These are phyloP conservation scores for Medicago lupulina DNA, from an alignment of 306 rosid genomes.

Conservation along the genomic window DNA sequence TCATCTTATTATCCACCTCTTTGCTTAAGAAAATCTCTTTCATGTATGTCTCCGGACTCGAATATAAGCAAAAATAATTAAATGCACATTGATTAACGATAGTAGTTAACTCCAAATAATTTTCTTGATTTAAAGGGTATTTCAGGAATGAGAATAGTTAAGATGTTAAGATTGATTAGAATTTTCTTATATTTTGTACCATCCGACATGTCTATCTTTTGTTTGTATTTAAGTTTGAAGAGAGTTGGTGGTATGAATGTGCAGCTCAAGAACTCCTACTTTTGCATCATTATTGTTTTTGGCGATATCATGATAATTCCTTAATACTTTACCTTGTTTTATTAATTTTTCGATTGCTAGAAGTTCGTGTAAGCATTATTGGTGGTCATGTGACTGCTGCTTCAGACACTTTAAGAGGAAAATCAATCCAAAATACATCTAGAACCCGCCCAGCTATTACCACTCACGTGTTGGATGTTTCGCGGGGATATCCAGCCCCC, in stretches of 20 bases:
- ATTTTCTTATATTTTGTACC: not conserved
- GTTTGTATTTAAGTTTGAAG: not conserved
- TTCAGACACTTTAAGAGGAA: conserved; percentile 51
- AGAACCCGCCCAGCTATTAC: conserved; percentile 92
- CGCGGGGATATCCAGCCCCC: conserved; percentile 77
- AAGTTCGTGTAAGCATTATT: conserved; percentile 75
- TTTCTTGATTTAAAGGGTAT: too few relatives aligned
- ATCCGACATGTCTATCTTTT: not conserved
- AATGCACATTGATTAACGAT: too few relatives aligned
- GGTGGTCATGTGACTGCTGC: conserved; percentile 68
- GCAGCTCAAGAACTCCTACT: not conserved
- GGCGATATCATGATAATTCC: not conserved
- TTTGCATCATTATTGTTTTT: not conserved
- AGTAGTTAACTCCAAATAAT: too few relatives aligned
- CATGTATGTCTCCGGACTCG: too few relatives aligned
- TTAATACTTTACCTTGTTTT: conserved; percentile 5
- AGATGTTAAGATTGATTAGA: too few relatives aligned
- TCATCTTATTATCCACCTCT: too few relatives aligned
- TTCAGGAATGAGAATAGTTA: too few relatives aligned
- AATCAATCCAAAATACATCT: conserved; percentile 45
- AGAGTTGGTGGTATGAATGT: conserved; percentile 6
- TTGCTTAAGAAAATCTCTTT: too few relatives aligned
- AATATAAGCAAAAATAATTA: too few relatives aligned
- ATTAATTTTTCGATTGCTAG: conserved; percentile 50
- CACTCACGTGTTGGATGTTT: conserved; percentile 85